Conservation (phyloP, 345 rosid genomes). For the Citrus maxima region DNA sequence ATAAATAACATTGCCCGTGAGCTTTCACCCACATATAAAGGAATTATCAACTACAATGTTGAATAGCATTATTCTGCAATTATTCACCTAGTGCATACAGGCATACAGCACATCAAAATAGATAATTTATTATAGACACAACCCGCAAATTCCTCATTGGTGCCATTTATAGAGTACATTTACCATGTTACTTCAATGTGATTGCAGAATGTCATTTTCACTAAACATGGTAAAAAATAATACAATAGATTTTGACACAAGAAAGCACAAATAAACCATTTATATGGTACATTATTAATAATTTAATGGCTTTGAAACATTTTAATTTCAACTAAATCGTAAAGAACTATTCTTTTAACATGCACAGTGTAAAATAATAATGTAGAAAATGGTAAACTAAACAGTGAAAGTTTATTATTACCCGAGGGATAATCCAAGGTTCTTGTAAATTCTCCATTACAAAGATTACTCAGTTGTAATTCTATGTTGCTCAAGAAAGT, state of each 20-base stretch:
- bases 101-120: background rate
- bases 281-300: background rate
- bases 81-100: background rate
- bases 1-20: background rate
- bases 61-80: background rate
- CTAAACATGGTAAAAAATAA: background rate
- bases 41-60: background rate
- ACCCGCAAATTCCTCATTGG: background rate
- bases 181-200: background rate
- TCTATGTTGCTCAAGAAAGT: conserved; percentile 54
- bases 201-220: background rate
- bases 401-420: conserved; percentile 14
- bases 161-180: background rate
- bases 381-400: background rate
- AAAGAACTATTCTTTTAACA: conserved; percentile 20
- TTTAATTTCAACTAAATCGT: conserved; percentile 8
- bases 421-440: conserved; percentile 36
- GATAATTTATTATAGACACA: background rate
- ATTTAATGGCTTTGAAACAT: background rate
- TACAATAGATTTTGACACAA: background rate
- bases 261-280: background rate
- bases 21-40: background rate
- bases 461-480: conserved; percentile 55
- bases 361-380: conserved; percentile 2
- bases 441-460: conserved; percentile 34